Evolutionary conservation across 768 basidiomycete genomes (phyloP).

Genomic region (Mycena epipterygia): DNA sequence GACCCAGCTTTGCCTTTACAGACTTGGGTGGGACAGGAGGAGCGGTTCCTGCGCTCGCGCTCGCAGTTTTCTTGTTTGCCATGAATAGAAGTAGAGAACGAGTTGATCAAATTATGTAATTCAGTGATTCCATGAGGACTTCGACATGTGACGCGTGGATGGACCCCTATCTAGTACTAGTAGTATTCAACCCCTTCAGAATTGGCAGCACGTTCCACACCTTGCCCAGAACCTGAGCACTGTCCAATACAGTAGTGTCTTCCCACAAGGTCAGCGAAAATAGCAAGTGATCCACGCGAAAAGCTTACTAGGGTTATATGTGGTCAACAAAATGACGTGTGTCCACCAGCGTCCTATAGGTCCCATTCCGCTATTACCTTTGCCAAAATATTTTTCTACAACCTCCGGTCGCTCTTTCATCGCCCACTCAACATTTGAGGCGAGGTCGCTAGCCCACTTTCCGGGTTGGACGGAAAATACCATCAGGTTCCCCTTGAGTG

Average conservation of each 20-base stretch:
- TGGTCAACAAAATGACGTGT: background rate
- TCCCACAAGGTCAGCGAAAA: background rate
- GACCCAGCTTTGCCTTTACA: conserved; percentile 25
- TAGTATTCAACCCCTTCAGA: background rate
- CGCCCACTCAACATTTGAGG: background rate
- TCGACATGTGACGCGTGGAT: too few relatives aligned
- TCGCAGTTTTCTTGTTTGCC: conserved; percentile 34
- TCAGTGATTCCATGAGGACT: too few relatives aligned
- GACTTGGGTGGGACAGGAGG: conserved; percentile 34
- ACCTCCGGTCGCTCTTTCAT: background rate
- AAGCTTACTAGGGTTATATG: background rate
- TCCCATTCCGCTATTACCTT: background rate
- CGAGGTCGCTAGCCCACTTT: background rate
- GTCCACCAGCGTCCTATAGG: conserved; percentile 7
- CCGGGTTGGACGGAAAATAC: background rate
- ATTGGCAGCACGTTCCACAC: conserved; percentile 13
- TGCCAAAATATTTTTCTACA: conserved; percentile 1
- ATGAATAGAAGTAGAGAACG: background rate
- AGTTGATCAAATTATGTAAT: background rate
- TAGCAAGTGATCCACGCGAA: background rate
- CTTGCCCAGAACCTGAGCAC: background rate
- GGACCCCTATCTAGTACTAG: background rate
- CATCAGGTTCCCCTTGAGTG: conserved; percentile 10
- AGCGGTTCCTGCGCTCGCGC: background rate
- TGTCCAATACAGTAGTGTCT: conserved; percentile 4